Evolutionary conservation across 2,329 filamentous ascomycete genomes (phyloP).

Genomic region (Talaromyces sp.): DNA sequence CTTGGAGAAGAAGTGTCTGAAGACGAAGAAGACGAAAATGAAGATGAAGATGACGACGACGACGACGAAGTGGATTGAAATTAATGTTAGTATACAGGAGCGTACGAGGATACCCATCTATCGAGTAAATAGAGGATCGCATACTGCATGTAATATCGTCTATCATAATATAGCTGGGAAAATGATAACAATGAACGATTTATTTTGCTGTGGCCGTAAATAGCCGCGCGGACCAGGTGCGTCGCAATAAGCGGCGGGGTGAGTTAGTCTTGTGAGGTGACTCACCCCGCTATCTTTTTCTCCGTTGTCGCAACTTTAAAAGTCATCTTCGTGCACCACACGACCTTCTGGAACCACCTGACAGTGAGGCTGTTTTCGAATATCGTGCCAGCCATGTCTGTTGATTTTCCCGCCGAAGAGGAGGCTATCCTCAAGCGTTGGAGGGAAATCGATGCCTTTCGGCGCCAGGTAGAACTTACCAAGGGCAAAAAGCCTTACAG

Average conservation of each 20-base stretch:
- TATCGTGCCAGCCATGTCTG: slow-evolving; percentile 57
- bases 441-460: slow-evolving; percentile 89
- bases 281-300: slow-evolving; percentile 7
- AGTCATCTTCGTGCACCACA: background rate
- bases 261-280: slow-evolving; percentile 1
- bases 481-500: slow-evolving; percentile 70
- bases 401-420: slow-evolving; percentile 91
- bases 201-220: background rate
- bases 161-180: background rate
- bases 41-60: slow-evolving; percentile 45
- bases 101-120: slow-evolving; percentile 8
- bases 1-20: slow-evolving; percentile 70
- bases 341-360: slow-evolving; percentile 1
- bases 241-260: slow-evolving; percentile 8
- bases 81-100: background rate
- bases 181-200: background rate
- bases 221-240: slow-evolving; percentile 8
- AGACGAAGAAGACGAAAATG: slow-evolving; percentile 61
- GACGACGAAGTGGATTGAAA: slow-evolving; percentile 19
- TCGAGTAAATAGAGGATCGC: slow-evolving; percentile 7
- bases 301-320: background rate
- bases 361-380: slow-evolving; percentile 3
- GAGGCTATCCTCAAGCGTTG: slow-evolving; percentile 77
- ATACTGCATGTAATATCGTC: background rate
- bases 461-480: slow-evolving; percentile 79